A percentile compares a stretch with the other conserved stretches of the same genome.
phyloP scores from a whole-genome alignment of 768 basidiomycete genomes.

The Phylloporus sp. region DNA sequence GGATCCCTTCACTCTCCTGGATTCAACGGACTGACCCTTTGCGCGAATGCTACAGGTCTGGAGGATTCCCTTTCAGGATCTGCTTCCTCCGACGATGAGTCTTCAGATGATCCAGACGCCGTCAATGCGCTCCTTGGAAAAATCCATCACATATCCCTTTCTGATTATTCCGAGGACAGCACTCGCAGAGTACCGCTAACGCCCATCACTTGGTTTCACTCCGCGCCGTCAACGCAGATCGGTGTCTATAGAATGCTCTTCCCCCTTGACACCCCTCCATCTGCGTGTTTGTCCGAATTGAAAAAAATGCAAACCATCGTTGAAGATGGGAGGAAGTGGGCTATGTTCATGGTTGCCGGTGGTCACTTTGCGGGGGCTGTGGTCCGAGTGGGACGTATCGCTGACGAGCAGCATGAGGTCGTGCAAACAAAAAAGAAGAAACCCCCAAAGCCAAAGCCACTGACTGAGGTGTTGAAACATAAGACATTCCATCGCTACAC shows the following conservation, averaged over 20 bases:
- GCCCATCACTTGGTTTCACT: conserved; percentile 88
- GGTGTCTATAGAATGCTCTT: conserved; percentile 83
- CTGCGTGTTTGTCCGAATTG: conserved; percentile 56
- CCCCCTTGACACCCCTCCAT: conserved; percentile 40
- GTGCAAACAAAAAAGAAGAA: conserved; percentile 50
- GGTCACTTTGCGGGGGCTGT: conserved; percentile 97
- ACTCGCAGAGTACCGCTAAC: conserved; percentile 48
- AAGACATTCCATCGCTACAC: conserved; percentile 99
- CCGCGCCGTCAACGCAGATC: conserved; percentile 81
- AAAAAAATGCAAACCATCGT: conserved; percentile 57
- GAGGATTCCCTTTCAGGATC: conserved; percentile 93
- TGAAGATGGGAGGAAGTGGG: conserved; percentile 72
- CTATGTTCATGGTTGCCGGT: conserved; percentile 94
- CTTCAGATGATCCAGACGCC: conserved; percentile 59
- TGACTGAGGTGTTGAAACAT: conserved; percentile 77
- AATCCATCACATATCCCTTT: conserved; percentile 45
- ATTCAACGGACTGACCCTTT: not conserved
- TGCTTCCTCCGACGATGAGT: conserved; percentile 61
- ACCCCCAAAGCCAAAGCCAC: conserved; percentile 63
- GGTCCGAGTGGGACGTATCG: conserved; percentile 59
- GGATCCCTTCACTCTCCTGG: conserved; percentile 11
- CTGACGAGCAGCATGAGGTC: conserved; percentile 38
- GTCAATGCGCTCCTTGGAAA: conserved; percentile 66
- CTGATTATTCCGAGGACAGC: conserved; percentile 42
- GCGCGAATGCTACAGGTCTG: conserved; percentile 43